Percentiles rank a stretch among this genome's conserved stretches.
These are phyloP conservation scores for Arctostaphylos glauca DNA, from an alignment of 148 eudicot species.

Conservation along the genomic window DNA sequence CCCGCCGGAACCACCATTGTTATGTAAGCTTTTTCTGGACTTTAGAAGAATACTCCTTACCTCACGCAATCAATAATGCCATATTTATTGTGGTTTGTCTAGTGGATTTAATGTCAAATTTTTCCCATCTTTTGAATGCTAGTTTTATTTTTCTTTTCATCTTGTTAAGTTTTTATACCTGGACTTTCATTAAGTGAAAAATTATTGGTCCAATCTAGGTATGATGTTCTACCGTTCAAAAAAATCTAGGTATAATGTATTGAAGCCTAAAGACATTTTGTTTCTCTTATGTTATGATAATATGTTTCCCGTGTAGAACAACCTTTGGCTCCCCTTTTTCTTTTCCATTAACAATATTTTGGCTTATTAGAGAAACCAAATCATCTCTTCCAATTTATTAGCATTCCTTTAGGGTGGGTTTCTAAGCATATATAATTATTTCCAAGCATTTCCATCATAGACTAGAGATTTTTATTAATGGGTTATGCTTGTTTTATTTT, in stretches of 20 bases:
- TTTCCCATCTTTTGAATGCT: background rate
- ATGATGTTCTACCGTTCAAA: too few species aligned
- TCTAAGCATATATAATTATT: too few species aligned
- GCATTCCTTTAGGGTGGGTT: too few species aligned
- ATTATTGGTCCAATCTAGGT: conserved; percentile 22
- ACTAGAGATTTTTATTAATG: too few species aligned
- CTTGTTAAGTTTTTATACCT: background rate
- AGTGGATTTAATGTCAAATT: background rate
- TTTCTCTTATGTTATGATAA: background rate
- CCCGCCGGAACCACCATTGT: too few species aligned
- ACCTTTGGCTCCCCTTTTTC: too few species aligned
- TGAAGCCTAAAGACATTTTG: background rate
- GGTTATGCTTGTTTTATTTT: too few species aligned
- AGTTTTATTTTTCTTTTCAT: background rate
- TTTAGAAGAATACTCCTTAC: background rate
- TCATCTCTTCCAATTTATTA: too few species aligned
- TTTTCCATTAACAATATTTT: too few species aligned
- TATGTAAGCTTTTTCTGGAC: conserved; percentile 43
- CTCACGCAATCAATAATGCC: background rate
- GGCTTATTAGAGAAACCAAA: too few species aligned
- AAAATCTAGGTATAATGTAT: too few species aligned
- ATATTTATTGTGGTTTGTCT: background rate
- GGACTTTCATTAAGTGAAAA: background rate
- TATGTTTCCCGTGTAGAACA: background rate
- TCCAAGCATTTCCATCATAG: too few species aligned